phyloP scores from a whole-genome alignment of 805 yeast species.

The Clavispora santaluciae region DNA sequence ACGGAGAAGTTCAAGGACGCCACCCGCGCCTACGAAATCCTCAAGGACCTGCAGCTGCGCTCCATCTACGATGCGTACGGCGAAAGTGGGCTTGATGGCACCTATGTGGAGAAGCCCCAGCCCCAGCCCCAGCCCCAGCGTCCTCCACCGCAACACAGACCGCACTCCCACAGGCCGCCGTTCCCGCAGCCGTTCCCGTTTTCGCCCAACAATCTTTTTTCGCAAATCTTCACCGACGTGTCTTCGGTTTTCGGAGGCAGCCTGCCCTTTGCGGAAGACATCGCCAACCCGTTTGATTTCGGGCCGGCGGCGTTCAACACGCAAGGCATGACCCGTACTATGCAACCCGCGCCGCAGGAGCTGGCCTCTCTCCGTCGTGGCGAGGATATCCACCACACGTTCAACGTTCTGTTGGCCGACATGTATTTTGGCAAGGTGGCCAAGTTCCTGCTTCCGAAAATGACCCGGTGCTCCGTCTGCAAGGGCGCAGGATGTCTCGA shows the following conservation, averaged over 20 bases:
- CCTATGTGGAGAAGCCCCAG: constrained; percentile 3
- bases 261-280: neutral
- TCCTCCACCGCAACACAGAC: constrained; percentile 1
- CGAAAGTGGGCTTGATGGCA: constrained; percentile 37
- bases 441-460: constrained; percentile 51
- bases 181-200: constrained; percentile 4
- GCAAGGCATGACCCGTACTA: neutral
- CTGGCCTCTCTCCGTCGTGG: constrained; percentile 7
- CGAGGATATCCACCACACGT: constrained; percentile 49
- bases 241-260: constrained; percentile 20
- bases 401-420: constrained; percentile 50
- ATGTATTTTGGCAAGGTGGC: constrained; percentile 53
- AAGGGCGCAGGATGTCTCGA: constrained; percentile 48
- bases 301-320: neutral
- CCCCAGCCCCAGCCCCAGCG: constrained; percentile 3
- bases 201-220: constrained; percentile 22
- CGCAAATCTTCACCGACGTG: constrained; percentile 34
- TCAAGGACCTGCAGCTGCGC: constrained; percentile 45
- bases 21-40: constrained; percentile 61
- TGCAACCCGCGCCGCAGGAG: constrained; percentile 6
- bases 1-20: constrained; percentile 56
- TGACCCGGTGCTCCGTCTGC: constrained; percentile 46
- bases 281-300: constrained; percentile 1
- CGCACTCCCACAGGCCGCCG: too few species aligned
- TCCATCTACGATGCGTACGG: constrained; percentile 52